Evolutionary conservation across 495 filamentous ascomycete species (phyloP).

Genomic region (Clohesyomyces aquaticus): DNA sequence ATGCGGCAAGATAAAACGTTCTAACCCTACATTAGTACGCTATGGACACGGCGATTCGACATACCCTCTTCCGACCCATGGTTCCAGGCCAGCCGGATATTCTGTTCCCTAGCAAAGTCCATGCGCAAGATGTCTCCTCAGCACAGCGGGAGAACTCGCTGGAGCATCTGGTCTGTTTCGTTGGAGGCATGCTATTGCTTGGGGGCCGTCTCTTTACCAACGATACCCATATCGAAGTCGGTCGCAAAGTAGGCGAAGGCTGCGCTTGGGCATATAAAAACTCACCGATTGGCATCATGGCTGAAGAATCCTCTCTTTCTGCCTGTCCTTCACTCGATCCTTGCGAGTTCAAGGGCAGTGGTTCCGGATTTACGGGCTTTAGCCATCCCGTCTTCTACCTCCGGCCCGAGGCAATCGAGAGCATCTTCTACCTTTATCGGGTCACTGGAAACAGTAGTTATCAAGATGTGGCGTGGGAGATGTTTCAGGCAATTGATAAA

Average conservation of each 20-base stretch:
- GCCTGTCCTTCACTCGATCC: conserved; percentile 14
- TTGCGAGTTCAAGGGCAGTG: conserved; percentile 9
- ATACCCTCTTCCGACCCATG: conserved; percentile 55
- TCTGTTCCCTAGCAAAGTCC: conserved; percentile 47
- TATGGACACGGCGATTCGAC: conserved; percentile 42
- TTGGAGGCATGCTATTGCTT: conserved; percentile 44
- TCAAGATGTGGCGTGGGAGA: conserved; percentile 74
- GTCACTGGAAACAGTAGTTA: conserved; percentile 69
- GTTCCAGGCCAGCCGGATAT: conserved; percentile 47
- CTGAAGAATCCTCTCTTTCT: conserved; percentile 57
- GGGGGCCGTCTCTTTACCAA: conserved; percentile 40
- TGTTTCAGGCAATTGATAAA: conserved; percentile 68
- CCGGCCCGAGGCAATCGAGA: conserved; percentile 53
- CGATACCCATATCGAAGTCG: conserved; percentile 55
- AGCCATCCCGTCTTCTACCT: conserved; percentile 61
- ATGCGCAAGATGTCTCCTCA: conserved; percentile 27
- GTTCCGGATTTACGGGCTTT: conserved; percentile 25
- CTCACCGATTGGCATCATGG: conserved; percentile 64
- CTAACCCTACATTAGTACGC: conserved; percentile 52
- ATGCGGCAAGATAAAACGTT: no score
- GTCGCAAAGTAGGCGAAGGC: conserved; percentile 59
- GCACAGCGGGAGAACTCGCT: conserved; percentile 45
- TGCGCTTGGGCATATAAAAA: conserved; percentile 63
- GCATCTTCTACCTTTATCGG: conserved; percentile 73
- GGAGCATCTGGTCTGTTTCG: conserved; percentile 47